Evolutionary conservation across 2,329 filamentous ascomycete species (phyloP), one percentile per base, ranked within the genome.

Genomic region (Xylariaceae sp.): DNA sequence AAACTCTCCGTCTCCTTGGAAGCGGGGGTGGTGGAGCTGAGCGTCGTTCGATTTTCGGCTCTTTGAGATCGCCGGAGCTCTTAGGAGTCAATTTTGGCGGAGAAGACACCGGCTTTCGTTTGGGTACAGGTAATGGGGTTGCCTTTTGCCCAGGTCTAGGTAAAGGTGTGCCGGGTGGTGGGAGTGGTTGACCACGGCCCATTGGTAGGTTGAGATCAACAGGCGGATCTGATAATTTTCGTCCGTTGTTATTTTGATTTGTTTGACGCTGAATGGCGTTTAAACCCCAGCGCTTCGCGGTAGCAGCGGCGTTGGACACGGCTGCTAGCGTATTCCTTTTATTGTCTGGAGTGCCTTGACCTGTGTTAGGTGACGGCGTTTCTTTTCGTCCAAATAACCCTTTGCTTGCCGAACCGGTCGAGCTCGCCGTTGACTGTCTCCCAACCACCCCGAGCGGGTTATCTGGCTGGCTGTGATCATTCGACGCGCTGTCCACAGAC

Each of bases 181-280:
- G 65, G 2, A 67, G 50, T 2, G 65, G 65, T 15, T 66, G 64
- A 6, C 65, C 65, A 9, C 65, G 62, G 12, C 65, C 65, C 65
- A 67, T 67, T 18, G 65, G 65, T 44, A 64, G 61, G 47, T 64
- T 67, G 10, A 66, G 52, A 43, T 67, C 64, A 12, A 66, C 52
- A 1, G 58, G 59, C 18, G 63, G 56, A 46, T 67, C 64, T 6
- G 65, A 63, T 12, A 62, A 49, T 45, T 66, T 66, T 27, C 62
- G 60, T 22, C 61, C 61, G 36, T 65, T 60, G 9, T 52, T 47
- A 19, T 56, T 63, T 38, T 52, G 60, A 5, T 66, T 63, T 18
- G 50, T 49, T 43, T 66, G 62, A 9, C 63, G 58, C 30, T 66
- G 64, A 45, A 66, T 62, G 2, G 65, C 65, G 42, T 62, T 64